Percentiles rank a stretch among this genome's conserved stretches.
Evolutionary conservation across 1,284 basidiomycete genomes (phyloP).

Genomic region (Trametes pubescens): DNA sequence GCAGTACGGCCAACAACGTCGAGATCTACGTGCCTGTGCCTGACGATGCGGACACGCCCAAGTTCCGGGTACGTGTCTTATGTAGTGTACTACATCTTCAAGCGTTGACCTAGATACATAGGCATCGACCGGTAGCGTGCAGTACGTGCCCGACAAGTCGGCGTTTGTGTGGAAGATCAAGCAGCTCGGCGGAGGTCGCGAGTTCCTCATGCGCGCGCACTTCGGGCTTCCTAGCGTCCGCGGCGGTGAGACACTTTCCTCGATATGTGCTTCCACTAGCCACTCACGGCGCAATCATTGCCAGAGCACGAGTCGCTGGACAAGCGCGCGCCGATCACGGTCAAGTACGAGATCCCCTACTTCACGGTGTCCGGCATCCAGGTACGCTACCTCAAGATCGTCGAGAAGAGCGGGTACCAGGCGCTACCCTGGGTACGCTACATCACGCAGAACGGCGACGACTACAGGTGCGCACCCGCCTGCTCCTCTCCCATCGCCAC

Average conservation of each 20-base stretch:
- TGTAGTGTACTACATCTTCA: not conserved
- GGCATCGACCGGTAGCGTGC: constrained; percentile 92
- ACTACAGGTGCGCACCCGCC: constrained; percentile 76
- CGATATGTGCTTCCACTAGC: not conserved
- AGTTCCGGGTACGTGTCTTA: constrained; percentile 79
- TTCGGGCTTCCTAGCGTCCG: constrained; percentile 93
- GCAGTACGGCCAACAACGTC: constrained; percentile 97
- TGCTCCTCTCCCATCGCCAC: not conserved
- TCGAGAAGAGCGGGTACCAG: constrained; percentile 98
- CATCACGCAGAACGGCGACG: constrained; percentile 96
- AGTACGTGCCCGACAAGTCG: constrained; percentile 95
- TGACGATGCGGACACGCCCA: constrained; percentile 98
- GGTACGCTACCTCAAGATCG: constrained; percentile 96
- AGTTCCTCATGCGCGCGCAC: constrained; percentile 96
- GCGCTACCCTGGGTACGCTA: constrained; percentile 93
- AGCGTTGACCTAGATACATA: constrained; percentile 41
- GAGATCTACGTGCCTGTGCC: constrained; percentile 98
- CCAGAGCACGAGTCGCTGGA: constrained; percentile 81
- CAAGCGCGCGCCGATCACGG: constrained; percentile 92
- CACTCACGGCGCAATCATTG: constrained; percentile 5
- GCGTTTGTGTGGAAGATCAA: constrained; percentile 99
- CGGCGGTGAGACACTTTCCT: constrained; percentile 63
- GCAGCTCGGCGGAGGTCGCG: constrained; percentile 90
- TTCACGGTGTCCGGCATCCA: constrained; percentile 98
- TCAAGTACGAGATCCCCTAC: constrained; percentile 98